Evolutionary conservation across 257 asterid genomes (phyloP).

Genomic region (Anisodus tanguticus): DNA sequence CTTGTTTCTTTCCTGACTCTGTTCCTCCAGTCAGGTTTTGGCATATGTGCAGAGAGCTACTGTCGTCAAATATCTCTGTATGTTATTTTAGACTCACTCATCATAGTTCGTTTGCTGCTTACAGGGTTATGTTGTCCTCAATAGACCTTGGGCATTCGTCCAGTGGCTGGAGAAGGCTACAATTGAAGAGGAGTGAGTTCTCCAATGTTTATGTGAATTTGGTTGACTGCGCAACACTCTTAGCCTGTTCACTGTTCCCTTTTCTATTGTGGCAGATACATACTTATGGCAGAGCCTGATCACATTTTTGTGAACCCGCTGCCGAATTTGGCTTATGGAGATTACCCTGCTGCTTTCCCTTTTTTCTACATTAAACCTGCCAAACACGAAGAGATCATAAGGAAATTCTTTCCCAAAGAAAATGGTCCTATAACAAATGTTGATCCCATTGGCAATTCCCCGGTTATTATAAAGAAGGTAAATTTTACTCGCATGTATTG

Average conservation of each 20-base stretch:
- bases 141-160: slow-evolving; percentile 77
- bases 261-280: slow-evolving; percentile 47
- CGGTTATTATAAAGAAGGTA: slow-evolving; percentile 63
- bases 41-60: background rate
- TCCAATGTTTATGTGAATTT: slow-evolving; percentile 29
- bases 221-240: background rate
- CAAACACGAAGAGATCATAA: slow-evolving; percentile 46
- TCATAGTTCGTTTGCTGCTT: background rate
- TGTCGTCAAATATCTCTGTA: background rate
- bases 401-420: slow-evolving; percentile 57
- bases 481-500: background rate
- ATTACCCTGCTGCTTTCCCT: slow-evolving; percentile 58
- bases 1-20: background rate
- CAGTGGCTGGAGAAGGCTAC: slow-evolving; percentile 67
- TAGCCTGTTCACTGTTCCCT: background rate
- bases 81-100: background rate
- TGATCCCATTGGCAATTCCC: slow-evolving; percentile 74
- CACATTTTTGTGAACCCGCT: slow-evolving; percentile 61
- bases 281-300: slow-evolving; percentile 73
- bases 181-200: slow-evolving; percentile 69
- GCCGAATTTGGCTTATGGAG: slow-evolving; percentile 53
- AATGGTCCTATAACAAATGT: slow-evolving; percentile 57
- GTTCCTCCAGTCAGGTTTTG: background rate
- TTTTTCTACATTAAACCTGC: slow-evolving; percentile 63
- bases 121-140: slow-evolving; percentile 69